Base-by-base conservation (phyloP, 306 rosid genomes). In the Fragaria vesca region DNA sequence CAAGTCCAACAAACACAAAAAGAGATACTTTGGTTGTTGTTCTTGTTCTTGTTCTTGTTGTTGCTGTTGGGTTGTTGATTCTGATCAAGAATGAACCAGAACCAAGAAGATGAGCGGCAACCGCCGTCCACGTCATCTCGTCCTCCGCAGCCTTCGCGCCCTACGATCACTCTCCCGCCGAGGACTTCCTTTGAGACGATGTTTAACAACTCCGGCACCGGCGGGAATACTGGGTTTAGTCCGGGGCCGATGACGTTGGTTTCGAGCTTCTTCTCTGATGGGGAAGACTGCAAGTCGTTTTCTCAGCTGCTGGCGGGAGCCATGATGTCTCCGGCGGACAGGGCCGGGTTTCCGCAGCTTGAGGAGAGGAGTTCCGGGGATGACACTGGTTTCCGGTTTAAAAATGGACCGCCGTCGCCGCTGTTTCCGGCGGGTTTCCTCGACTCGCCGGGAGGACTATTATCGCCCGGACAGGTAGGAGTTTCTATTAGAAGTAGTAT, bases 191-290 rank as follows among this genome's bases (percentile, higher is more conserved):
- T 86, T 82, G 97, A 93, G 50, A 55, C 77, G 1, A 50, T 91
- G 57, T 89, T 93, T 69, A 84, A 12, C 80, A 84, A 86, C 24
- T 84, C 85, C 8, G 26, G 65, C 30, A 55, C 78, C 2, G 72
- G 60, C 2, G 26, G 81, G 15, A 57, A 18, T 12, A 79, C 76
- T 20, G 86, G 89, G 28, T 88, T 89, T 71, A 93, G 97, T 78
- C 97, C 97, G 0, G 97, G 97, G 15, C 97, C 97, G 54, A 91
- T 91, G 97, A 91, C 97, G 48, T 80, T 91, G 10, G 87, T 89
- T 74, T 88, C 97, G 6, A 88, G 74, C 83, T 83, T 93, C 62
- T 83, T 93, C 60, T 36, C 85, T 12, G 96, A 89, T 4, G 83
- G 80, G 54, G 96, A 91, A 2, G 88, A 88, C 43, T 79, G 74